These are phyloP conservation scores for Coemansia sp. DNA, from an alignment of 371 early-diverging fungal genomes.

Conservation along the genomic window DNA sequence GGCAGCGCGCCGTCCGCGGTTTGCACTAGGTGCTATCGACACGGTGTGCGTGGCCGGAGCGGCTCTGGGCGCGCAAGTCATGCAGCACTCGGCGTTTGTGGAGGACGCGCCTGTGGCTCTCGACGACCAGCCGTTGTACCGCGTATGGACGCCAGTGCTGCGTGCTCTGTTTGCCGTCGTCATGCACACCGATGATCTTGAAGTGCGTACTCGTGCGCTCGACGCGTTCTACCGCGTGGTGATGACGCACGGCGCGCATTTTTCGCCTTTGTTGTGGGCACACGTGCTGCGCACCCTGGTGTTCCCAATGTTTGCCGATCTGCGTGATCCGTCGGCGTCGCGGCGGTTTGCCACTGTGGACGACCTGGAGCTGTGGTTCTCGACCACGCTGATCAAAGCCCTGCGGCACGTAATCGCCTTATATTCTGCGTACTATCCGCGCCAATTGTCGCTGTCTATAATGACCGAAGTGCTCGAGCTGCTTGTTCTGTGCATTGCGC, in stretches of 20 bases:
- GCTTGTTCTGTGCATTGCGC: slow-evolving; percentile 78
- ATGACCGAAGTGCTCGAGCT: slow-evolving; percentile 78
- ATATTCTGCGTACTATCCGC: slow-evolving; percentile 74
- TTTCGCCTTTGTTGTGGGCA: slow-evolving; percentile 66
- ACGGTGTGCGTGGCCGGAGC: slow-evolving; percentile 31
- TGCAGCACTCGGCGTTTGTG: slow-evolving; percentile 15
- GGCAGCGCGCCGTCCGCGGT: slow-evolving; percentile 31
- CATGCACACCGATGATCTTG: slow-evolving; percentile 84
- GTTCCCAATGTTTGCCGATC: slow-evolving; percentile 87
- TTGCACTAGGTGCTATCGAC: slow-evolving; percentile 52
- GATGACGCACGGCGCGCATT: slow-evolving; percentile 67
- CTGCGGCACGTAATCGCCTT: slow-evolving; percentile 84
- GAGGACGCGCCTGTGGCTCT: slow-evolving; percentile 4
- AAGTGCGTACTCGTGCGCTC: slow-evolving; percentile 86
- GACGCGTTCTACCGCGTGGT: slow-evolving; percentile 80
- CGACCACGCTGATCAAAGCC: slow-evolving; percentile 82
- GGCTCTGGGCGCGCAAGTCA: slow-evolving; percentile 33
- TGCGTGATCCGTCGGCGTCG: slow-evolving; percentile 51
- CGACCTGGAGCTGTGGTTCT: slow-evolving; percentile 70
- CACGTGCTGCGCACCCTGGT: slow-evolving; percentile 79
- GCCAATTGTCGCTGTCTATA: slow-evolving; percentile 66
- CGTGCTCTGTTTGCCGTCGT: slow-evolving; percentile 83
- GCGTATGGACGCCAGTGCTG: slow-evolving; percentile 84
- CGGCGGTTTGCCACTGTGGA: slow-evolving; percentile 63
- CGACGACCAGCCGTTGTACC: slow-evolving; percentile 66